These are phyloP conservation scores for Dactylellina leptospora DNA, from an alignment of 2,329 filamentous ascomycete genomes.

Conservation along the genomic window DNA sequence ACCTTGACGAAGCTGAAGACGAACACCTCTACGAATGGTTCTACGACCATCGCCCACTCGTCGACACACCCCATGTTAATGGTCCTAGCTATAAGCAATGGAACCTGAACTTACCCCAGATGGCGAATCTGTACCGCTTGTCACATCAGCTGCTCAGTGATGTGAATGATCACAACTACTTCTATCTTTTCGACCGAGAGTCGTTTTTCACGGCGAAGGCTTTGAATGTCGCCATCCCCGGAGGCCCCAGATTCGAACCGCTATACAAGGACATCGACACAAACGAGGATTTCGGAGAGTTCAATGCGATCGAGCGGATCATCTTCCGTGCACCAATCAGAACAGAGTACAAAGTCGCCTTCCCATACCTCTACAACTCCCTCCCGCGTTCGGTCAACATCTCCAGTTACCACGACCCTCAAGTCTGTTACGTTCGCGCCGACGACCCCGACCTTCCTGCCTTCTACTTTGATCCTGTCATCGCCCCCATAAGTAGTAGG, in stretches of 20 bases:
- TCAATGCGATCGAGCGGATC: constrained; percentile 98
- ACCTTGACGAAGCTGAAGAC: constrained; percentile 93
- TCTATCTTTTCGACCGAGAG: constrained; percentile 94
- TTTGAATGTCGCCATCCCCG: constrained; percentile 95
- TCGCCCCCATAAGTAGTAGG: constrained; percentile 95
- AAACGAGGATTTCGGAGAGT: constrained; percentile 99
- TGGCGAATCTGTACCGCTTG: constrained; percentile 92
- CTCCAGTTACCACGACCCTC: constrained; percentile 92
- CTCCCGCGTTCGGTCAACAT: constrained; percentile 92
- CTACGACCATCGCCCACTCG: constrained; percentile 89
- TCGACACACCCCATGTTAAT: constrained; percentile 93
- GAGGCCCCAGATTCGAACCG: constrained; percentile 94
- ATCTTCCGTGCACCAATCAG: constrained; percentile 95
- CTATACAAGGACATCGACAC: constrained; percentile 98
- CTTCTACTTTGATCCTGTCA: constrained; percentile 97
- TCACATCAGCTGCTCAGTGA: constrained; percentile 91
- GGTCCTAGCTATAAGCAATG: constrained; percentile 95
- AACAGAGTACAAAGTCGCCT: constrained; percentile 94
- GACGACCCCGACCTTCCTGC: constrained; percentile 90
- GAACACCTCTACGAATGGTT: constrained; percentile 94
- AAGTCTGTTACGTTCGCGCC: constrained; percentile 86
- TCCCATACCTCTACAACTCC: constrained; percentile 95
- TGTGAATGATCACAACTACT: constrained; percentile 94
- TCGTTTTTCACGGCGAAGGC: constrained; percentile 97
- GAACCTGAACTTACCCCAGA: constrained; percentile 92